phyloP scores from a whole-genome alignment of 371 early-diverging fungal genomes.

The Syncephalis plumigaleata region DNA sequence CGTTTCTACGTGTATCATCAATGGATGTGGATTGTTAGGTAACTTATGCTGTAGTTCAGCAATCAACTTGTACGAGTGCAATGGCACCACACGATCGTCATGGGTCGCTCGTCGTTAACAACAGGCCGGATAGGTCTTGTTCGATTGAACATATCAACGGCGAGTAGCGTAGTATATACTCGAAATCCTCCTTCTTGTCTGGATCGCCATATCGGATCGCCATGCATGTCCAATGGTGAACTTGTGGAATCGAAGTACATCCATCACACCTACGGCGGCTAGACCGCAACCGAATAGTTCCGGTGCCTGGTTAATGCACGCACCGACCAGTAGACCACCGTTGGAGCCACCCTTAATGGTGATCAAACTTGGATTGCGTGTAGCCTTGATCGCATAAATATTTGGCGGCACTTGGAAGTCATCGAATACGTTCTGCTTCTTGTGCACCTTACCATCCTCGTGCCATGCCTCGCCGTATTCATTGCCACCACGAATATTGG shows the following conservation, averaged over 20 bases:
- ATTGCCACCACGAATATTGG: constrained; percentile 29
- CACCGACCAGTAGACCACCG: constrained; percentile 35
- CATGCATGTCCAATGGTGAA: constrained; percentile 33
- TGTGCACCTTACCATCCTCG: constrained; percentile 13
- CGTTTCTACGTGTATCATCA: constrained; percentile 34
- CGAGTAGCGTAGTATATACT: constrained; percentile 22
- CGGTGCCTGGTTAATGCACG: constrained; percentile 14
- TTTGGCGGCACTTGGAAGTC: constrained; percentile 26
- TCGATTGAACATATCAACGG: constrained; percentile 33
- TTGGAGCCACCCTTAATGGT: constrained; percentile 52
- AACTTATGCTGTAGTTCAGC: constrained; percentile 34
- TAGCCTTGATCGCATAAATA: constrained; percentile 18
- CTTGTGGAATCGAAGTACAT: constrained; percentile 33
- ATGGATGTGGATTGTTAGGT: constrained; percentile 21
- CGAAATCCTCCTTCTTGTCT: constrained; percentile 21
- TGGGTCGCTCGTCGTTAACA: constrained; percentile 22
- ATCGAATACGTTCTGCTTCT: constrained; percentile 27
- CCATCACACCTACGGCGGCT: constrained; percentile 26
- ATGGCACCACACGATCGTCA: constrained; percentile 26
- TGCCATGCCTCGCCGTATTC: constrained; percentile 32
- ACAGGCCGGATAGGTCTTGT: constrained; percentile 21
- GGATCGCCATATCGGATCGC: constrained; percentile 27
- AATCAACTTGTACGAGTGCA: constrained; percentile 34
- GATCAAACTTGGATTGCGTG: constrained; percentile 18
- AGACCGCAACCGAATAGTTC: constrained; percentile 27